Evolutionary conservation across 805 yeast genomes (phyloP).

Genomic region (Barnettozyma vustinii): DNA sequence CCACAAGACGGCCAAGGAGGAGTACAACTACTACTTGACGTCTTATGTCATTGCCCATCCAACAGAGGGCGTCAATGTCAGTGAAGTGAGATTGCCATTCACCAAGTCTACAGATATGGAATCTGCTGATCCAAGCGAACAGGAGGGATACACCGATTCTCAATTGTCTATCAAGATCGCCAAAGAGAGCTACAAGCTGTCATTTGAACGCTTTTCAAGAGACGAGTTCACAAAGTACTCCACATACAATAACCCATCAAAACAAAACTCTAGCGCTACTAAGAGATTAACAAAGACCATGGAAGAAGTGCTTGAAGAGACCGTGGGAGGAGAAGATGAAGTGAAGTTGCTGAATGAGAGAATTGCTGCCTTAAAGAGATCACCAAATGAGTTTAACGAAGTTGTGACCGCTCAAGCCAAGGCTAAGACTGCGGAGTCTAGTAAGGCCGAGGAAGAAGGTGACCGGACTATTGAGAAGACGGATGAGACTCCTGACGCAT

Average conservation of each 20-base stretch:
- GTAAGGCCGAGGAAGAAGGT: constrained; percentile 11
- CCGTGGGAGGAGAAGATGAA: constrained; percentile 26
- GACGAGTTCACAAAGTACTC: constrained; percentile 73
- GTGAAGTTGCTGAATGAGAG: constrained; percentile 24
- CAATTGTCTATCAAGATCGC: constrained; percentile 75
- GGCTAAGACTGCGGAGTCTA: constrained; percentile 6
- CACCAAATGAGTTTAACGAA: constrained; percentile 19
- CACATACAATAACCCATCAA: constrained; percentile 35
- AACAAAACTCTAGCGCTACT: constrained; percentile 26
- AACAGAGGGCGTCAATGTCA: constrained; percentile 88
- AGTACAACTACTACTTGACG: constrained; percentile 91
- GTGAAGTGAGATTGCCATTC: constrained; percentile 75
- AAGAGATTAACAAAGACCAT: constrained; percentile 35
- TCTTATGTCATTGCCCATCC: constrained; percentile 93
- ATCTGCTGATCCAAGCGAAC: constrained; percentile 43
- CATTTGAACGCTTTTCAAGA: constrained; percentile 71
- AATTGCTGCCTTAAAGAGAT: constrained; percentile 16
- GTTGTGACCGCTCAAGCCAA: constrained; percentile 8
- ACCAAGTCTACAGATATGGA: constrained; percentile 43
- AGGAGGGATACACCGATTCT: constrained; percentile 61
- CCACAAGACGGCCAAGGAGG: constrained; percentile 62
- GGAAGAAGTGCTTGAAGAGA: constrained; percentile 26
- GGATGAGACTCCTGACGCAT: constrained; percentile 15
- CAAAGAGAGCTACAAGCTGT: constrained; percentile 70
- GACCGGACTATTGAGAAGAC: constrained; percentile 18